These are phyloP conservation scores for Forsythia suspensa DNA, from an alignment of 257 asterid genomes.

Conservation along the genomic window DNA sequence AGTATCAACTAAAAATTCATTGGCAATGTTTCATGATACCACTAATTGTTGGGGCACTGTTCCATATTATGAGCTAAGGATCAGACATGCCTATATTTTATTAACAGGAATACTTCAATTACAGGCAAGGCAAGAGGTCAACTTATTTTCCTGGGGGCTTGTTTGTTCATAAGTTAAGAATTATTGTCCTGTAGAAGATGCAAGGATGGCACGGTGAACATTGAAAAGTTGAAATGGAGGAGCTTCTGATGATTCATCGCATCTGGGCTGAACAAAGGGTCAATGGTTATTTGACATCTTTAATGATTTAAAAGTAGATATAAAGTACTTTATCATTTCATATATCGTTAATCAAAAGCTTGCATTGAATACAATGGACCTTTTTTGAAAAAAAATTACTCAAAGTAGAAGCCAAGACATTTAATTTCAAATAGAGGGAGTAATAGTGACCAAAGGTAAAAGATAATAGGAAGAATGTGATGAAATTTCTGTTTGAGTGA, in stretches of 20 bases:
- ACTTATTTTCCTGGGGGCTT: neutral
- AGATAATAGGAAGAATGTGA: too few relatives aligned
- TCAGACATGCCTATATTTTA: neutral
- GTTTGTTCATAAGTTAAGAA: neutral
- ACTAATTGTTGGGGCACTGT: neutral
- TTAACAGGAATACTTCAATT: neutral
- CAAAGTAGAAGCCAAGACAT: too few relatives aligned
- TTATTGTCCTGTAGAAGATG: neutral
- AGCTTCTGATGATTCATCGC: neutral
- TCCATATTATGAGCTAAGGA: neutral
- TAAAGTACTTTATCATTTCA: too few relatives aligned
- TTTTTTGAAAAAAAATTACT: too few relatives aligned
- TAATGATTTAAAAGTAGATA: too few relatives aligned
- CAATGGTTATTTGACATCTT: too few relatives aligned
- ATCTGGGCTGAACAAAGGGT: too few relatives aligned
- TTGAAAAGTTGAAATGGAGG: neutral
- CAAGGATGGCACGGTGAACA: neutral
- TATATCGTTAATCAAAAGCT: too few relatives aligned
- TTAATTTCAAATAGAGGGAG: too few relatives aligned
- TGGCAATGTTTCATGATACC: neutral
- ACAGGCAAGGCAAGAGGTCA: neutral
- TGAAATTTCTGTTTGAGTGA: too few relatives aligned
- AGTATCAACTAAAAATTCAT: neutral
- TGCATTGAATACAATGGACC: too few relatives aligned
- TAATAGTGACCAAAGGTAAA: too few relatives aligned